phyloP scores from a whole-genome alignment of 2,329 filamentous ascomycete genomes.

The Westerdykella sp. region DNA sequence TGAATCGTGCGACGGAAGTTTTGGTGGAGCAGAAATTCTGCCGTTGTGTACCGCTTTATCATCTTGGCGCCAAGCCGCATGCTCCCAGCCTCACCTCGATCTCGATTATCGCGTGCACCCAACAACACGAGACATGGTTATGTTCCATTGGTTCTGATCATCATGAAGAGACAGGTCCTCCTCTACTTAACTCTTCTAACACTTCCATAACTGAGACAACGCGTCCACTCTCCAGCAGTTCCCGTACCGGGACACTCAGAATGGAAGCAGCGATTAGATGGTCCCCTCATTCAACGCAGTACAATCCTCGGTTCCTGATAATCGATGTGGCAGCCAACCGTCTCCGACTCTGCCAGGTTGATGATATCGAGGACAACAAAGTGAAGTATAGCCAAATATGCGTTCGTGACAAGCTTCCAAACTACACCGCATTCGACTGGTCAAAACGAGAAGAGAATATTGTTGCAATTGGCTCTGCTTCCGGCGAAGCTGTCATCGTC shows the following conservation, averaged over 20 bases:
- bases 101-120: too few relatives aligned
- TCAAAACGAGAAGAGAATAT: conserved; percentile 57
- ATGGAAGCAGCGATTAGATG: conserved; percentile 60
- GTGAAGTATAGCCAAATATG: conserved; percentile 50
- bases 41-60: conserved; percentile 1
- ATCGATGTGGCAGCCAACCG: conserved; percentile 56
- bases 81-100: background rate
- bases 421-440: conserved; percentile 62
- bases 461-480: conserved; percentile 67
- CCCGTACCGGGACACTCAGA: background rate
- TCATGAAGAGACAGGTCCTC: too few relatives aligned
- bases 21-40: conserved; percentile 3
- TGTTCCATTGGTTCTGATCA: too few relatives aligned
- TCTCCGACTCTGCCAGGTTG: conserved; percentile 53
- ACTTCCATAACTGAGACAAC: too few relatives aligned
- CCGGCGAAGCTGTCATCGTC: conserved; percentile 68
- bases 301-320: conserved; percentile 52
- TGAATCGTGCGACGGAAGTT: conserved; percentile 1
- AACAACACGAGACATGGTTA: too few relatives aligned
- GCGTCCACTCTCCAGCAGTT: too few relatives aligned
- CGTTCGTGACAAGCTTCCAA: conserved; percentile 50
- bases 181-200: too few relatives aligned
- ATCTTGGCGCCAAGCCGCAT: conserved; percentile 15
- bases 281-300: conserved; percentile 52
- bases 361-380: conserved; percentile 28